Conservation (phyloP, 257 asterid genomes). For the Hygrophila difformis region DNA sequence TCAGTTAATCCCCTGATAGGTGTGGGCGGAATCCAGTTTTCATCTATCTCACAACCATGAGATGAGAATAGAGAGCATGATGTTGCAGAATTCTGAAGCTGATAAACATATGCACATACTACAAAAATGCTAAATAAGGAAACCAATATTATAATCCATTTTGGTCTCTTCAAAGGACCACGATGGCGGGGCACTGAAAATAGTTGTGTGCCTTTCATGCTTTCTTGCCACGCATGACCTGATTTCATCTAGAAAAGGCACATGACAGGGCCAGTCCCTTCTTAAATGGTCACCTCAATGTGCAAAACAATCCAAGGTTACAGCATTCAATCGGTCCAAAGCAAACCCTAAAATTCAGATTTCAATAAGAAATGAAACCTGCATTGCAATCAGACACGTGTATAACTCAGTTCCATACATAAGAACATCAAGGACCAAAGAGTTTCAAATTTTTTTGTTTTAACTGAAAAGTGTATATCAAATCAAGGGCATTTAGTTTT, state of each 20-base stretch:
- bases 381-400: conserved; percentile 15
- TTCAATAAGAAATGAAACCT: conserved; percentile 17
- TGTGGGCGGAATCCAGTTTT: conserved; percentile 82
- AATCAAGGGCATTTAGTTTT: too few species aligned
- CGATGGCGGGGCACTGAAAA: conserved; percentile 78
- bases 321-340: too few species aligned
- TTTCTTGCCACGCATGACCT: conserved; percentile 70
- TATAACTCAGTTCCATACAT: conserved; percentile 6
- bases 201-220: conserved; percentile 77
- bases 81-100: conserved; percentile 77
- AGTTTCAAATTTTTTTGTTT: too few species aligned
- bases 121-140: conserved; percentile 78
- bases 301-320: conserved; percentile 11
- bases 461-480: too few species aligned
- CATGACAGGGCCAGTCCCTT: conserved; percentile 26
- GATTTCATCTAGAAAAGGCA: conserved; percentile 54
- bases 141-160: conserved; percentile 83
- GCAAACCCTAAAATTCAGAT: conserved; percentile 9
- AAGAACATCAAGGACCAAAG: conserved; percentile 2
- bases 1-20: conserved; percentile 79
- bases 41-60: conserved; percentile 60
- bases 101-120: conserved; percentile 81
- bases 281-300: conserved; percentile 12
- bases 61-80: conserved; percentile 78
- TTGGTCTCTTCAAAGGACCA: conserved; percentile 74